A percentile compares a stretch with the other conserved stretches of the same genome.
Conservation (phyloP, 768 basidiomycete genomes). For the Termitomyces sp. region DNA sequence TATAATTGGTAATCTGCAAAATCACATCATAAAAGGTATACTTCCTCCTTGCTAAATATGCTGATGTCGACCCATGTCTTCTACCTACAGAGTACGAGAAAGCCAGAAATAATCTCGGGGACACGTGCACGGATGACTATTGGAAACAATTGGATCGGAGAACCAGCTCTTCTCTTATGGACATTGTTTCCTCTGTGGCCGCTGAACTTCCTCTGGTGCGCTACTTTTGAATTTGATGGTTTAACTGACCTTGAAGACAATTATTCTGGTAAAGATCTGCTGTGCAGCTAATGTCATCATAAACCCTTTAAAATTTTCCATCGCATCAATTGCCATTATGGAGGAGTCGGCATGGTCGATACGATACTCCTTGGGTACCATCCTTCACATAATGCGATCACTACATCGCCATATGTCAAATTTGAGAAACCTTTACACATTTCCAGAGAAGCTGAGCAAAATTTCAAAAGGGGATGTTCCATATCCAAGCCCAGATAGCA, state of each 20-base stretch:
- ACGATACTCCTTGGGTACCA: constrained; percentile 18
- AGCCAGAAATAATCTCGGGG: constrained; percentile 18
- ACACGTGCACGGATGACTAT: constrained; percentile 19
- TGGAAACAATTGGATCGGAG: constrained; percentile 13
- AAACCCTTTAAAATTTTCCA: constrained; percentile 30
- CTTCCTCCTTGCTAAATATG: not conserved
- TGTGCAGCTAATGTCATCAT: constrained; percentile 30
- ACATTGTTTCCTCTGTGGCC: constrained; percentile 15
- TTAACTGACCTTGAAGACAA: not conserved
- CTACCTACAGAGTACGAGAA: constrained; percentile 25
- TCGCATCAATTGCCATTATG: constrained; percentile 37
- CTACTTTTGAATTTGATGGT: not conserved
- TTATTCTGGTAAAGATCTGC: constrained; percentile 25
- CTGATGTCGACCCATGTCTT: not conserved
- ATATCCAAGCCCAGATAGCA: constrained; percentile 19
- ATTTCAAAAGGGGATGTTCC: constrained; percentile 21
- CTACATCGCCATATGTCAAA: constrained; percentile 23
- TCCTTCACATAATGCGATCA: constrained; percentile 15
- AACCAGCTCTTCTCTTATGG: constrained; percentile 8
- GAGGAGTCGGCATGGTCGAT: constrained; percentile 32
- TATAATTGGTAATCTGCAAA: constrained; percentile 30
- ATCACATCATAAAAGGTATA: constrained; percentile 29
- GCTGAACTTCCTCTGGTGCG: constrained; percentile 31
- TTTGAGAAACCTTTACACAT: constrained; percentile 30
- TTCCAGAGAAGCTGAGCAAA: constrained; percentile 18